Evolutionary conservation across 305 asterid species (phyloP).

Genomic region (Fraxinus sp.): DNA sequence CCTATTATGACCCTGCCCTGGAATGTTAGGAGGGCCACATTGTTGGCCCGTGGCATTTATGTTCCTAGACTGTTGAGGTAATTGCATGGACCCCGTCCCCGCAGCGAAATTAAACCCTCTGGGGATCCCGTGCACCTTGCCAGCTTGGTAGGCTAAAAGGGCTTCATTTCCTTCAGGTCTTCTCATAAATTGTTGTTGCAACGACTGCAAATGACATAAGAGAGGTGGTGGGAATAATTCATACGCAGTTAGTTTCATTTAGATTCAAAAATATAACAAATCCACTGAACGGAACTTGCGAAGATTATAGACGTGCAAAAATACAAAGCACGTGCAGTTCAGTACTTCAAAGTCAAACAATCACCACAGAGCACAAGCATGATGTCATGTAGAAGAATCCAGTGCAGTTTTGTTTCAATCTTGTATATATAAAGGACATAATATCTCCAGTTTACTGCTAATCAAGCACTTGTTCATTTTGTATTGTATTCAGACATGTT

Average conservation of each 20-base stretch:
- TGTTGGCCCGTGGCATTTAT: conserved; percentile 71
- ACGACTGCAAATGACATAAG: conserved; percentile 44
- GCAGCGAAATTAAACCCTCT: conserved; percentile 65
- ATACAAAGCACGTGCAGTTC: not conserved
- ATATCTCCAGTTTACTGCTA: not conserved
- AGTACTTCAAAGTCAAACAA: not conserved
- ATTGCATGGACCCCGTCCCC: conserved; percentile 66
- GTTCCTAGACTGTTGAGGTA: conserved; percentile 77
- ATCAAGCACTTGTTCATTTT: not conserved
- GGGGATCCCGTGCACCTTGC: conserved; percentile 58
- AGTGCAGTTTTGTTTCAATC: not conserved
- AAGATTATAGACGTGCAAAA: not conserved
- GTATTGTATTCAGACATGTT: not conserved
- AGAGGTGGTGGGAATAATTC: conserved; percentile 2
- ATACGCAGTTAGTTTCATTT: conserved; percentile 2
- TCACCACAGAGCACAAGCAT: not conserved
- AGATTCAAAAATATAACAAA: not conserved
- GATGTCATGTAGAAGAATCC: not conserved
- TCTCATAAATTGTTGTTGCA: conserved; percentile 76
- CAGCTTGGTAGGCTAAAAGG: conserved; percentile 74
- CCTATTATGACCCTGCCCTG: conserved; percentile 72
- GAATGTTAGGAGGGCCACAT: conserved; percentile 59
- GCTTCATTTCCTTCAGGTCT: conserved; percentile 88
- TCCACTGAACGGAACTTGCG: not conserved
- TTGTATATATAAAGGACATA: not conserved